These are phyloP conservation scores for Gossypium gossypioides DNA, from an alignment of 441 rosid genomes.

Conservation along the genomic window DNA sequence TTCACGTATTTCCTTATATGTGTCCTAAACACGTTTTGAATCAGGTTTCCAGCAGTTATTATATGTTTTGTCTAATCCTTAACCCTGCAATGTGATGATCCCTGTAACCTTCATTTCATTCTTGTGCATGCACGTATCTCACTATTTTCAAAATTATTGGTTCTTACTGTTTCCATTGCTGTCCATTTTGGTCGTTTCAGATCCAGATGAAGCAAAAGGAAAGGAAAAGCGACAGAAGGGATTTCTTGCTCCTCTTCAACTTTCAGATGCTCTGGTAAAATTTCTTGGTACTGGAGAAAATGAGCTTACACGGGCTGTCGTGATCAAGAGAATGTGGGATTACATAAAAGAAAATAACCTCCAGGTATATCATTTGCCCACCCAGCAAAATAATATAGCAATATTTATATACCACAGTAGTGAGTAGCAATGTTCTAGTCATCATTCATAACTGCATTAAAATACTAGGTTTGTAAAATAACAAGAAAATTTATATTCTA, in stretches of 20 bases:
- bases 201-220: constrained; percentile 30
- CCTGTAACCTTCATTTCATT: not conserved
- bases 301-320: constrained; percentile 35
- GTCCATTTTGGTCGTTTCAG: constrained; percentile 9
- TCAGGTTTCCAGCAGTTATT: not conserved
- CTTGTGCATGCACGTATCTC: not conserved
- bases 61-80: not conserved
- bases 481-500: not conserved
- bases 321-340: constrained; percentile 52
- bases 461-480: not conserved
- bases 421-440: not conserved
- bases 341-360: constrained; percentile 49
- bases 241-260: constrained; percentile 48
- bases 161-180: not conserved
- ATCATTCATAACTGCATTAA: not conserved
- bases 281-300: constrained; percentile 50
- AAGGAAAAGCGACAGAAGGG: constrained; percentile 46
- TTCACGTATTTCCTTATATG: not conserved
- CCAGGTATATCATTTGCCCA: constrained; percentile 28
- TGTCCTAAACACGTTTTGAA: not conserved
- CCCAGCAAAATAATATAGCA: not conserved
- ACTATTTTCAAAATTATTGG: not conserved
- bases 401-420: not conserved
- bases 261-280: constrained; percentile 43
- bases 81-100: not conserved